A percentile compares a stretch with the other conserved stretches of the same genome.
Conservation (phyloP, 2,329 filamentous ascomycete genomes). For the Colletotrichum theobromicola region DNA sequence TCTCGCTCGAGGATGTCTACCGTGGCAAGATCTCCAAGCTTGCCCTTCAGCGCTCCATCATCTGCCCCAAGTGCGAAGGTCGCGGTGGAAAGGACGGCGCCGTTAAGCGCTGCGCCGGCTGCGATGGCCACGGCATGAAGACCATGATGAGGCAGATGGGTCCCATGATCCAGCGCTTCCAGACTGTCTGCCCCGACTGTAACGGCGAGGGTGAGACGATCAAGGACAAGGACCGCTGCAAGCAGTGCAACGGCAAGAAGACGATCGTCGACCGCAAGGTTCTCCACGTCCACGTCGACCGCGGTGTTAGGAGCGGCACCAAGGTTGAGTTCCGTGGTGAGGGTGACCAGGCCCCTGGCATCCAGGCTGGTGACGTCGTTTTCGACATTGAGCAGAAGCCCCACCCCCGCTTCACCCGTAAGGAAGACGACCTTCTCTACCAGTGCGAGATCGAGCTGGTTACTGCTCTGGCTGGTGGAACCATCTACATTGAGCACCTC, state of each 20-base stretch:
- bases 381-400: constrained; percentile 99
- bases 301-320: constrained; percentile 89
- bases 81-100: constrained; percentile 96
- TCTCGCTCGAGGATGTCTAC: constrained; percentile 97
- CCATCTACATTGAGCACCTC: constrained; percentile 92
- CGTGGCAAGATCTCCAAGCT: constrained; percentile 97
- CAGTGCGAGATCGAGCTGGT: constrained; percentile 94
- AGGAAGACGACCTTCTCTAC: constrained; percentile 95
- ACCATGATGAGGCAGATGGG: constrained; percentile 99
- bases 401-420: constrained; percentile 93
- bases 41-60: constrained; percentile 94
- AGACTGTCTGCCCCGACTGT: constrained; percentile 98
- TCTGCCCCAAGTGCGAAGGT: constrained; percentile 93
- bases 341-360: constrained; percentile 92
- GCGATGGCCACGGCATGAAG: constrained; percentile 97
- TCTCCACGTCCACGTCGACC: constrained; percentile 96
- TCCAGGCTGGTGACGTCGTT: constrained; percentile 92
- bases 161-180: constrained; percentile 99
- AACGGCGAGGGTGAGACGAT: constrained; percentile 97
- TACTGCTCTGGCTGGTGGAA: constrained; percentile 90
- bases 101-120: constrained; percentile 90
- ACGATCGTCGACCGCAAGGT: constrained; percentile 97
- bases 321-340: constrained; percentile 98
- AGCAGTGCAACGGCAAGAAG: constrained; percentile 96
- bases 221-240: constrained; percentile 97